Percentiles rank a stretch among this genome's conserved stretches.
Conservation (phyloP, 495 filamentous ascomycete species). For the Neohortaea acidophila region DNA sequence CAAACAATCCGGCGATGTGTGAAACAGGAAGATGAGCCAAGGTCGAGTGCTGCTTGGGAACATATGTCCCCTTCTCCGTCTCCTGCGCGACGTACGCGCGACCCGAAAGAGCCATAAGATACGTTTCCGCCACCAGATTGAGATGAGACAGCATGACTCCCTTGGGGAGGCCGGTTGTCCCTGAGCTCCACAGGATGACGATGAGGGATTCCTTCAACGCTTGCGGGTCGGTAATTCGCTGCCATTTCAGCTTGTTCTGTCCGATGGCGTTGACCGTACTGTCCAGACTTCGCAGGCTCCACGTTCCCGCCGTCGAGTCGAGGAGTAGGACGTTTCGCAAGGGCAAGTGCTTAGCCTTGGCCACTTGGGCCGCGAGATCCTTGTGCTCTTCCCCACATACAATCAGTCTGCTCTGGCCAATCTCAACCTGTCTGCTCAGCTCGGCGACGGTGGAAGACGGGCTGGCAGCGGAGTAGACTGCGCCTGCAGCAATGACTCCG, state of each 20-base stretch:
- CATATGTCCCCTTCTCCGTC: conserved; percentile 6
- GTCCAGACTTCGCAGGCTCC: conserved; percentile 11
- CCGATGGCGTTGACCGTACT: conserved; percentile 2
- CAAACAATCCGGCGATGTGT: conserved; percentile 31
- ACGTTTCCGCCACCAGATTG: conserved; percentile 25
- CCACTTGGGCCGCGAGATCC: conserved; percentile 17
- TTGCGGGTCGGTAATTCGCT: conserved; percentile 30
- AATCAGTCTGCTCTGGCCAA: conserved; percentile 19
- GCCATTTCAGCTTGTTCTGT: conserved; percentile 27
- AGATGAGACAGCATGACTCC: conserved; percentile 28
- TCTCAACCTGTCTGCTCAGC: conserved; percentile 29
- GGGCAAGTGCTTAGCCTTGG: conserved; percentile 10
- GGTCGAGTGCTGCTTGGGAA: conserved; percentile 23
- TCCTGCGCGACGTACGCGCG: conserved; percentile 6
- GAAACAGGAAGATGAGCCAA: conserved; percentile 39
- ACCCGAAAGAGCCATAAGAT: conserved; percentile 11
- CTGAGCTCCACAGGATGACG: conserved; percentile 24
- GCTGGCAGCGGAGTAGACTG: conserved; percentile 34
- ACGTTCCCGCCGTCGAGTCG: conserved; percentile 7
- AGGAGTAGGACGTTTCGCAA: conserved; percentile 16
- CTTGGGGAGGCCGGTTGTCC: conserved; percentile 31
- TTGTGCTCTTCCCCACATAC: conserved; percentile 16
- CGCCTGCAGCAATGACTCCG: conserved; percentile 35
- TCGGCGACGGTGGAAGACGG: conserved; percentile 30
- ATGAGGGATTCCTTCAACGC: conserved; percentile 25